These are phyloP conservation scores for Craspedostauros australis DNA, from an alignment of 108 stramenopile species.

Conservation along the genomic window DNA sequence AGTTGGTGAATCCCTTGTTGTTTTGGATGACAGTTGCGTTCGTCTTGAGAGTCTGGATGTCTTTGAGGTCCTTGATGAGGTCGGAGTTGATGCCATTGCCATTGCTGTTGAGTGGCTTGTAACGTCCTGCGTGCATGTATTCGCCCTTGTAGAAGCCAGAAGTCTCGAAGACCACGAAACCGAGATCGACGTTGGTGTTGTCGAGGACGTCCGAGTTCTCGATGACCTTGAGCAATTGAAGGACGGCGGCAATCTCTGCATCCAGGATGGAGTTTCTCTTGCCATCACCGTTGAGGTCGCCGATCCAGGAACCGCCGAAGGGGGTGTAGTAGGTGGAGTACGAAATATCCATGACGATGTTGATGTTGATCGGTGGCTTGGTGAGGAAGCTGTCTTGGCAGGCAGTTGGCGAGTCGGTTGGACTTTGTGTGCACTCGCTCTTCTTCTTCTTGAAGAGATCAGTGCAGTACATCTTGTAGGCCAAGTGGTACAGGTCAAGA, in stretches of 20 bases:
- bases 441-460: not conserved
- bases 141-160: constrained; percentile 1
- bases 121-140: too few species aligned
- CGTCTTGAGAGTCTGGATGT: not conserved
- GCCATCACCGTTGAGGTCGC: constrained; percentile 25
- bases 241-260: constrained; percentile 18
- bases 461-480: not conserved
- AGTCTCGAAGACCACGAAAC: constrained; percentile 17
- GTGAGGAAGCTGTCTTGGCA: constrained; percentile 9
- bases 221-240: constrained; percentile 11
- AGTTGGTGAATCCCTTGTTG: constrained; percentile 27
- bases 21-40: not conserved
- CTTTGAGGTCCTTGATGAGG: constrained; percentile 1
- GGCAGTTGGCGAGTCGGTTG: constrained; percentile 5
- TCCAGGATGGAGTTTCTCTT: constrained; percentile 21
- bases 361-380: constrained; percentile 12
- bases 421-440: not conserved
- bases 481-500: not conserved
- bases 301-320: constrained; percentile 6
- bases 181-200: constrained; percentile 24
- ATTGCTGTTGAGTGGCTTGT: not conserved
- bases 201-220: not conserved
- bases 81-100: not conserved
- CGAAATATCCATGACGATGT: constrained; percentile 23
- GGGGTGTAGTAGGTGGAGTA: constrained; percentile 3